These are phyloP conservation scores for Cladorrhinum sp. DNA, from an alignment of 2,329 filamentous ascomycete species.

Conservation along the genomic window DNA sequence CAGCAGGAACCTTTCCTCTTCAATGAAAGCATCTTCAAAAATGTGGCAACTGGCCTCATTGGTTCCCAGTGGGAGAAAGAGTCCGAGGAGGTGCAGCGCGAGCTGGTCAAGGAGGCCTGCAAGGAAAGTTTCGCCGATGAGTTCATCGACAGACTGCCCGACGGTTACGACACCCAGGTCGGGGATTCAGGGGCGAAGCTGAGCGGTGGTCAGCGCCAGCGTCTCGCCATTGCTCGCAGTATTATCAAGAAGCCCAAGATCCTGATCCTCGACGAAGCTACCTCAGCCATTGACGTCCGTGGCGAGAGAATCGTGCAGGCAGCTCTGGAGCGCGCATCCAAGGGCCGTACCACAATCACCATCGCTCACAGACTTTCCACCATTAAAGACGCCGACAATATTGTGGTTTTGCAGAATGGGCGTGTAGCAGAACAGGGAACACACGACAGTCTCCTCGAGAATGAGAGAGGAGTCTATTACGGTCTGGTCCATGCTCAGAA, in stretches of 20 bases:
- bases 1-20: constrained; percentile 44
- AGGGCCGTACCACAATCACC: constrained; percentile 65
- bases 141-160: constrained; percentile 62
- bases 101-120: constrained; percentile 62
- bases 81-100: constrained; percentile 43
- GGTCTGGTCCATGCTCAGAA: constrained; percentile 64
- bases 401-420: constrained; percentile 72
- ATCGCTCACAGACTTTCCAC: constrained; percentile 75
- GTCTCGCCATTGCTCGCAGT: constrained; percentile 67
- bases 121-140: constrained; percentile 67
- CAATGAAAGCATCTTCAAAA: constrained; percentile 49
- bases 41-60: constrained; percentile 51
- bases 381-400: constrained; percentile 73
- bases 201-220: constrained; percentile 72
- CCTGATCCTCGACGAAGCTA: constrained; percentile 71
- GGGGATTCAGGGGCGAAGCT: constrained; percentile 76
- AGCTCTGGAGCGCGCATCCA: constrained; percentile 63
- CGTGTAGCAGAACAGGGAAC: constrained; percentile 70
- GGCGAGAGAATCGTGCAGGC: constrained; percentile 58
- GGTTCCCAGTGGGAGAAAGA: constrained; percentile 39
- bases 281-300: constrained; percentile 62
- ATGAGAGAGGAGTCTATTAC: constrained; percentile 60
- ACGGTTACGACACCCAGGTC: constrained; percentile 67
- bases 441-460: constrained; percentile 66
- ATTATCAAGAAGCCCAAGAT: constrained; percentile 63